A percentile compares a stretch with the other conserved stretches of the same genome.
Conservation (phyloP, 129 eudicot species). For the Flaveria linearis region DNA sequence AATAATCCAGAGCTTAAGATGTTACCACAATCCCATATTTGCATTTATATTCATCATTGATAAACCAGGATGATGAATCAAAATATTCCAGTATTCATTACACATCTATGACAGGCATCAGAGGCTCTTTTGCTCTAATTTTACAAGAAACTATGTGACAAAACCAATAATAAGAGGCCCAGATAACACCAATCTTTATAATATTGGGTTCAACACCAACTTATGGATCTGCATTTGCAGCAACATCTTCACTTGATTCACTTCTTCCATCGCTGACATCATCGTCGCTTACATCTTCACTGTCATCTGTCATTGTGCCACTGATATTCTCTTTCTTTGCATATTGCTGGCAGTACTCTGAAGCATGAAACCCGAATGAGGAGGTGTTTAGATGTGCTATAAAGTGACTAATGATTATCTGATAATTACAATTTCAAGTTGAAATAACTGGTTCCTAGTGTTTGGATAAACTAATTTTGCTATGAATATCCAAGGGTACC, state of each 20-base stretch:
- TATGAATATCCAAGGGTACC: neutral
- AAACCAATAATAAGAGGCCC: conserved; percentile 5
- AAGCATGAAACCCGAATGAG: neutral
- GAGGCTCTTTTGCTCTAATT: conserved; percentile 26
- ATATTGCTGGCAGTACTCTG: conserved; percentile 76
- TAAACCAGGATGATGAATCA: conserved; percentile 21
- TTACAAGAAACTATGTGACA: conserved; percentile 49
- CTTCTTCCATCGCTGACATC: conserved; percentile 59
- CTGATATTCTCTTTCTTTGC: conserved; percentile 66
- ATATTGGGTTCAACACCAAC: neutral
- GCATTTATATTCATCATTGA: conserved; percentile 34
- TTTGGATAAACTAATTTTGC: neutral
- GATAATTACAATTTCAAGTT: neutral
- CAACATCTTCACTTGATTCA: conserved; percentile 64
- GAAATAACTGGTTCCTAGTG: too few species aligned
- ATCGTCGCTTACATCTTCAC: conserved; percentile 69
- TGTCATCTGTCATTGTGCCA: conserved; percentile 49
- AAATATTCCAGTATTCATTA: conserved; percentile 31
- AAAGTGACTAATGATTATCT: neutral
- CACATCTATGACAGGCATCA: conserved; percentile 38
- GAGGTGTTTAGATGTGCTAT: neutral
- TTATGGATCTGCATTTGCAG: conserved; percentile 56
- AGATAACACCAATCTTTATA: neutral
- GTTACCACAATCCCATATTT: conserved; percentile 14
- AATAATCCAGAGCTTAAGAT: too few species aligned